These are phyloP conservation scores for Apiotrichum siamense DNA, from an alignment of 1,284 basidiomycete species.

Conservation along the genomic window DNA sequence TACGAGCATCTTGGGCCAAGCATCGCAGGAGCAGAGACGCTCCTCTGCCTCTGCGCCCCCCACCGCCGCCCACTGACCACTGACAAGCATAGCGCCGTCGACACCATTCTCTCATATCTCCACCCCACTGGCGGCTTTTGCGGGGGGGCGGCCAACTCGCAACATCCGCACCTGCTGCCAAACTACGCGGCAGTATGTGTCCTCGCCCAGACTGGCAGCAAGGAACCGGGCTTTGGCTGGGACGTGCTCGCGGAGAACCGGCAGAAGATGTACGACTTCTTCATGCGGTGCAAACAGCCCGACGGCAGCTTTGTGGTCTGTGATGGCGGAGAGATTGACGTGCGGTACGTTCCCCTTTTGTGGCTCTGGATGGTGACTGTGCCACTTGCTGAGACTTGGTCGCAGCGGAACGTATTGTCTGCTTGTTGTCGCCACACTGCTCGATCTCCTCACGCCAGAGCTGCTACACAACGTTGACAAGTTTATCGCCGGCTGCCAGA, in stretches of 20 bases:
- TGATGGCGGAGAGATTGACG: constrained; percentile 84
- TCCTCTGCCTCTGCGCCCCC: too few species aligned
- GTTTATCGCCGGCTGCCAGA: constrained; percentile 67
- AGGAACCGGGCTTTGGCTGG: constrained; percentile 63
- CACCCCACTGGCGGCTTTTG: constrained; percentile 81
- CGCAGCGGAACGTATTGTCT: constrained; percentile 69
- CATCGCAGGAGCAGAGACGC: too few species aligned
- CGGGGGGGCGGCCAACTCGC: constrained; percentile 70
- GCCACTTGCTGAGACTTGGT: constrained; percentile 9
- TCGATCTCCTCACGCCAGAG: constrained; percentile 81
- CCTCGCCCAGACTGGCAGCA: constrained; percentile 70
- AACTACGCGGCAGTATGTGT: constrained; percentile 85
- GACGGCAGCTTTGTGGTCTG: constrained; percentile 94
- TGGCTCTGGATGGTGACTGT: too few species aligned
- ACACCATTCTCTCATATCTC: constrained; percentile 67
- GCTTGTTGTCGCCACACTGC: constrained; percentile 61
- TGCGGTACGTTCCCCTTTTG: constrained; percentile 60
- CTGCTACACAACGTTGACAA: constrained; percentile 56
- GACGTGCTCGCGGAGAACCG: constrained; percentile 63
- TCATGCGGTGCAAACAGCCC: constrained; percentile 85
- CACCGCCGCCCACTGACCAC: too few species aligned
- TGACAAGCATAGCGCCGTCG: constrained; percentile 22
- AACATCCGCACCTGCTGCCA: constrained; percentile 78
- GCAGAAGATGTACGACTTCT: constrained; percentile 76
- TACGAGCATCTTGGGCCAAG: too few species aligned